Conservation (phyloP, 305 asterid genomes). For the Andrographis paniculata region DNA sequence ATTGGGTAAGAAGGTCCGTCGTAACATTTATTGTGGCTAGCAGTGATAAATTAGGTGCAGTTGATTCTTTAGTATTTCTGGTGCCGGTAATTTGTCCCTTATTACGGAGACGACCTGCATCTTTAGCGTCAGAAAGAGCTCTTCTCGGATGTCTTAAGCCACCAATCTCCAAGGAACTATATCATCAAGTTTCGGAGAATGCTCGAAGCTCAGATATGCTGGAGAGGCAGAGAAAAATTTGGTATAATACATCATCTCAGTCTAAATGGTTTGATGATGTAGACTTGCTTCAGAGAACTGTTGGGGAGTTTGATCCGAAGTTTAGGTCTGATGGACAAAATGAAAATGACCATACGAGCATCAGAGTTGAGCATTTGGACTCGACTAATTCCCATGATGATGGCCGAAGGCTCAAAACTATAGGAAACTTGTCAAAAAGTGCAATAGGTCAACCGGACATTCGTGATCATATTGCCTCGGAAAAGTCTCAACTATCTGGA, state of each 20-base stretch:
- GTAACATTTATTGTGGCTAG: constrained; percentile 82
- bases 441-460: constrained; percentile 36
- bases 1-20: constrained; percentile 85
- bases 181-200: constrained; percentile 67
- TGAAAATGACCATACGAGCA: constrained; percentile 35
- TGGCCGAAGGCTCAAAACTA: constrained; percentile 43
- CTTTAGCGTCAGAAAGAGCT: constrained; percentile 82
- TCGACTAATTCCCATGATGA: constrained; percentile 34
- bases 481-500: constrained; percentile 87
- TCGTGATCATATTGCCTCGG: constrained; percentile 59
- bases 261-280: constrained; percentile 63
- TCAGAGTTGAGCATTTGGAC: constrained; percentile 28
- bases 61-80: constrained; percentile 93
- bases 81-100: constrained; percentile 86
- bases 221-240: constrained; percentile 93
- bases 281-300: constrained; percentile 66
- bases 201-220: constrained; percentile 92
- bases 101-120: constrained; percentile 90
- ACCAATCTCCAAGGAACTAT: constrained; percentile 80
- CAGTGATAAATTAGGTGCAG: constrained; percentile 95
- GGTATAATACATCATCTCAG: constrained; percentile 81
- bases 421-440: constrained; percentile 46
- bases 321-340: constrained; percentile 55
- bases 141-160: constrained; percentile 82
- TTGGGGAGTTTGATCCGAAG: constrained; percentile 68